These are phyloP conservation scores for Lodderomyces orthopsilosis DNA, from an alignment of 1,139 yeast species.

Conservation along the genomic window DNA sequence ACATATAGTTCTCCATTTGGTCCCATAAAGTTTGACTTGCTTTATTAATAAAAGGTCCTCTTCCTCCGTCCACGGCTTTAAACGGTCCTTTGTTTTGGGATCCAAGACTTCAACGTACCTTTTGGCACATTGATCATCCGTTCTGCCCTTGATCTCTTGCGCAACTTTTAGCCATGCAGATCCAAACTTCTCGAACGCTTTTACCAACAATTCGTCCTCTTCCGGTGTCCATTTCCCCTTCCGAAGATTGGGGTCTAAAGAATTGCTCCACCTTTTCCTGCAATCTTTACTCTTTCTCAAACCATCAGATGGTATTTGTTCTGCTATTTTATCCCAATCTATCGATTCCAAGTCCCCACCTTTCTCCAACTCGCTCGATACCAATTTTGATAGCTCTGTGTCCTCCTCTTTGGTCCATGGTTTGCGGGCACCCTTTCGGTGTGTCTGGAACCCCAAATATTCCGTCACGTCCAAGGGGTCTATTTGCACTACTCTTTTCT, in stretches of 20 bases:
- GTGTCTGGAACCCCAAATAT: constrained; percentile 73
- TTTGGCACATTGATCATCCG: constrained; percentile 94
- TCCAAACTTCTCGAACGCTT: constrained; percentile 68
- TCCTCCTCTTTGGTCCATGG: constrained; percentile 75
- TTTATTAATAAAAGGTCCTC: constrained; percentile 71
- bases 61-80: constrained; percentile 75
- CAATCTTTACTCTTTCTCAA: constrained; percentile 65
- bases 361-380: constrained; percentile 5
- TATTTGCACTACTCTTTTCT: constrained; percentile 33
- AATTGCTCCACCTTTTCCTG: constrained; percentile 73
- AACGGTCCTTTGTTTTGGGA: constrained; percentile 73
- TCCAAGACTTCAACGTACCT: constrained; percentile 86
- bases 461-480: constrained; percentile 71
- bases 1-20: constrained; percentile 87
- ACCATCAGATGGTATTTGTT: constrained; percentile 31
- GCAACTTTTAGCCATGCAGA: constrained; percentile 88
- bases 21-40: constrained; percentile 71
- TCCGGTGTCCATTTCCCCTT: constrained; percentile 89
- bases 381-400: constrained; percentile 29
- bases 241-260: constrained; percentile 75
- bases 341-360: constrained; percentile 31
- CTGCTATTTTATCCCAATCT: constrained; percentile 72
- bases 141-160: constrained; percentile 71
- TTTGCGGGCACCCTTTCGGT: constrained; percentile 57
- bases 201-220: constrained; percentile 67